Conservation (phyloP, 2,329 filamentous ascomycete genomes). For the Talaromyces sp. region DNA sequence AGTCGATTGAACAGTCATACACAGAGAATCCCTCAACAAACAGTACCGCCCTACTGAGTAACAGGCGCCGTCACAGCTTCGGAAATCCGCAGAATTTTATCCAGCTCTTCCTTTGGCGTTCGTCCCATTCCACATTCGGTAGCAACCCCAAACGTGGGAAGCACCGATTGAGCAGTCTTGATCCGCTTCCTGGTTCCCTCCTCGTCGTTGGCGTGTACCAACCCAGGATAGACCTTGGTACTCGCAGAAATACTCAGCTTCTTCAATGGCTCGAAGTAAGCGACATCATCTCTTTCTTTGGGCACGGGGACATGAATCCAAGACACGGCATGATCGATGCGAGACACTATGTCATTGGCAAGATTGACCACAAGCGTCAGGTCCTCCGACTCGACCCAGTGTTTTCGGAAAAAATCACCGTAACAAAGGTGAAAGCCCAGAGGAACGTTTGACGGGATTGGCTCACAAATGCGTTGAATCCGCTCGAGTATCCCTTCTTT, state of each 20-base stretch:
- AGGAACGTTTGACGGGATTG: slow-evolving; percentile 24
- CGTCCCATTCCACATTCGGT: no score
- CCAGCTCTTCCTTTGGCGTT: no score
- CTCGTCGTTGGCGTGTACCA: slow-evolving; percentile 35
- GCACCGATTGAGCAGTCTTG: slow-evolving; percentile 25
- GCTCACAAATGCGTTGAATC: slow-evolving; percentile 16
- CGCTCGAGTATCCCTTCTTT: slow-evolving; percentile 13
- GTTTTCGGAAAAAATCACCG: slow-evolving; percentile 39
- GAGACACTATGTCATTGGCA: slow-evolving; percentile 25
- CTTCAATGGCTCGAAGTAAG: slow-evolving; percentile 35
- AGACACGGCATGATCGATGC: slow-evolving; percentile 24
- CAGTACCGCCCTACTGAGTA: no score
- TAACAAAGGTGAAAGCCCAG: slow-evolving; percentile 46
- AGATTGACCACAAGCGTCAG: slow-evolving; percentile 30
- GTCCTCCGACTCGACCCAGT: slow-evolving; percentile 40
- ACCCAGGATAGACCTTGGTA: slow-evolving; percentile 35
- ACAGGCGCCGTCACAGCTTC: no score
- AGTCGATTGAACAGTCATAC: no score
- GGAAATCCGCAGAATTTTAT: no score
- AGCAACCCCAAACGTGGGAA: no score
- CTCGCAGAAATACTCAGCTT: slow-evolving; percentile 20
- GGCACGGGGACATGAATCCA: slow-evolving; percentile 44
- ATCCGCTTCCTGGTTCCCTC: slow-evolving; percentile 35
- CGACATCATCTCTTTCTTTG: slow-evolving; percentile 28
- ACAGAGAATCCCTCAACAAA: no score